Percentiles rank a stretch among this genome's conserved stretches.
Evolutionary conservation across 768 basidiomycete genomes (phyloP).

Genomic region (Suillus variegatus): DNA sequence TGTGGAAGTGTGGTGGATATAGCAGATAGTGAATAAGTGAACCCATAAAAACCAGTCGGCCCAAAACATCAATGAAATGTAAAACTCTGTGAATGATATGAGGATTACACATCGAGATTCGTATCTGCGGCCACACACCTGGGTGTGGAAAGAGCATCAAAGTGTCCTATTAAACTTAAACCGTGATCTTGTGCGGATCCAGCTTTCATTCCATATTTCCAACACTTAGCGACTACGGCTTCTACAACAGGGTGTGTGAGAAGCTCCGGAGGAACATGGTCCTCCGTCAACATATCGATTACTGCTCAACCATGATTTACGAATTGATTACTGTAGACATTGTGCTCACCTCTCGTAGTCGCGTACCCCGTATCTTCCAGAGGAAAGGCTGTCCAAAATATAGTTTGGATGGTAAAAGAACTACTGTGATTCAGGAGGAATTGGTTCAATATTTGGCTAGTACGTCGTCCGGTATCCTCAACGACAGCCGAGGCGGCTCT

Average conservation of each 20-base stretch:
- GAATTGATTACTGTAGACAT: background rate
- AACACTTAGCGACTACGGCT: conserved; percentile 39
- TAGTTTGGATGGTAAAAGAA: conserved; percentile 43
- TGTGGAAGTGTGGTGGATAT: conserved; percentile 40
- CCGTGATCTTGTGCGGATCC: background rate
- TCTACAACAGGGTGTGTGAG: conserved; percentile 42
- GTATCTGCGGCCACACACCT: conserved; percentile 34
- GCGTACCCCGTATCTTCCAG: conserved; percentile 25
- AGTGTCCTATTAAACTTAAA: conserved; percentile 21
- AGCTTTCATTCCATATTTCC: conserved; percentile 37
- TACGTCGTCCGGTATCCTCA: conserved; percentile 34
- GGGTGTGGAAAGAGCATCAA: conserved; percentile 46
- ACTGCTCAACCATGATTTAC: conserved; percentile 30
- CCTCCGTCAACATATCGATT: conserved; percentile 39
- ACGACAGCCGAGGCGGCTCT: conserved; percentile 19
- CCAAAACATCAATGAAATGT: conserved; percentile 44
- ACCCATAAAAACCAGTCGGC: conserved; percentile 41
- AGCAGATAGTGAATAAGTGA: conserved; percentile 43
- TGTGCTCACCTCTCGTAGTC: conserved; percentile 33
- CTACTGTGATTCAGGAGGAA: conserved; percentile 45
- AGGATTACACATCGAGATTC: conserved; percentile 2
- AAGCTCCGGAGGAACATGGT: conserved; percentile 38
- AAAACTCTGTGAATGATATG: conserved; percentile 34
- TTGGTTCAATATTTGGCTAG: conserved; percentile 39
- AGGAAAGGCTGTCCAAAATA: conserved; percentile 50